Base-by-base conservation (phyloP, 176 grass and related monocot genomes). In the Tillandsia fasciculata region DNA sequence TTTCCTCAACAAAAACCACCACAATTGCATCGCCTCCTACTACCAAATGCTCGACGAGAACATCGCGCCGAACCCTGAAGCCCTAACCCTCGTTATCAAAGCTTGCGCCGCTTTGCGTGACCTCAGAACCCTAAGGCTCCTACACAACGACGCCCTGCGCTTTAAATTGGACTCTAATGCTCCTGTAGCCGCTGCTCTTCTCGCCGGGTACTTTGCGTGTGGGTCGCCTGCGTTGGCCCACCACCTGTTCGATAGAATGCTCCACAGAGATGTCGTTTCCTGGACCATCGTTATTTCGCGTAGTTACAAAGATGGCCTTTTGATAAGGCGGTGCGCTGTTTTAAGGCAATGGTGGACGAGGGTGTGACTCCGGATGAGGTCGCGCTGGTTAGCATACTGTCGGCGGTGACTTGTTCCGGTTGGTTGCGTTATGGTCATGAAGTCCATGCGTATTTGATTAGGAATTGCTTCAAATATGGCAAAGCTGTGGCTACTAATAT, bases 241-340 rank as follows among this genome's bases (percentile, higher is more conserved):
- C 57, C 57, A 63, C 11, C n/a, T 64, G 57, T 73, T 73, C 18
- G 71, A 73, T 49, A 64, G n/a, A 63, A 73, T 73, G 71, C 29
- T 33, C 42, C 54, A 63, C 9, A 63, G 57, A 58, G 71, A 63
- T 22, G n/a, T 73, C n/a, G 33, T 73, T 48, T 56, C 29, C 20
- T 63, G 71, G 71, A 63, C 56, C 17, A 12, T 73, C 22, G 29
- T 50, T n/a, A 63, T 63, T 10, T 24, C 54, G 1, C 0, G 15
- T 10, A 63, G 56, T 73, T 63, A 48, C n/a, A 73, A 73, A 17
- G 63, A n/a, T 11, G 54, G 71, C 2, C n/a, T 49, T 8, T 73
- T 58, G 54, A 49, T 14, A 9, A 49, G 53, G 56, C 71, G 0
- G 23, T 63, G 26, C 8, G 15, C 27, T 63, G 50, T 50, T 73